Evolutionary conservation across 1,139 yeast genomes (phyloP), one percentile per base, ranked within the genome.

Genomic region (Yamadazyma dendronema): DNA sequence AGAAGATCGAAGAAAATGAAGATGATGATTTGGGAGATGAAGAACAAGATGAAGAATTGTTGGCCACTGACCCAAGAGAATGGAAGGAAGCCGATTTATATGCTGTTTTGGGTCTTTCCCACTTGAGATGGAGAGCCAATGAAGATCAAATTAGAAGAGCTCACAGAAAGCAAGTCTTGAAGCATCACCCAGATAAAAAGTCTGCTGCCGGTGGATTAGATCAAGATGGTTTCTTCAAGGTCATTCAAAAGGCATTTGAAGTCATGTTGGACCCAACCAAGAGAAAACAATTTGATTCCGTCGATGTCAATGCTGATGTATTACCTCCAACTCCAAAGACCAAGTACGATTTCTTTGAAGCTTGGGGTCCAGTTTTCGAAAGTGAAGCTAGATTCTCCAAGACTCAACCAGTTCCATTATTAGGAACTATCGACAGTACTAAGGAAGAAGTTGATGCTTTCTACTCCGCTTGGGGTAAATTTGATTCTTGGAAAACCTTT

Each of bases 111-210:
- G 98, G 98, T 44, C 72, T 92, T 55, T 83, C 96, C 46, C 86
- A 89, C 62, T 80, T 86, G 65, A 83, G 98, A 74, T 84, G 78
- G 81, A 81, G 69, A 55, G 97, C 98, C 47, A 88, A 87, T 46
- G 92, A 84, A 56, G 95, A 84, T 53, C 97, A 90, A 67, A 82
- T 92, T 58, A 86, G 96, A 70, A 84, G 89, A 65, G 97, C 97
- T 40, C 97, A 92, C 74, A 84, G 98, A 75, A 84, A 84, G 65
- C 95, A 89, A 71, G 98, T 92, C 17, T 78, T 92, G 67, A 88
- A 84, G 72, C 97, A 92, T 66, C 98, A 92, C 65, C 98, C 98
- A 47, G 98, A 92, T 68, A 92, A 92, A 78, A 90, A 88, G 74
- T 92, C 94, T 49, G 88, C 84, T 39, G 50, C 71, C 38, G 95